These are phyloP conservation scores for Pythium periplocum DNA, from an alignment of 352 stramenopile genomes.

Conservation along the genomic window DNA sequence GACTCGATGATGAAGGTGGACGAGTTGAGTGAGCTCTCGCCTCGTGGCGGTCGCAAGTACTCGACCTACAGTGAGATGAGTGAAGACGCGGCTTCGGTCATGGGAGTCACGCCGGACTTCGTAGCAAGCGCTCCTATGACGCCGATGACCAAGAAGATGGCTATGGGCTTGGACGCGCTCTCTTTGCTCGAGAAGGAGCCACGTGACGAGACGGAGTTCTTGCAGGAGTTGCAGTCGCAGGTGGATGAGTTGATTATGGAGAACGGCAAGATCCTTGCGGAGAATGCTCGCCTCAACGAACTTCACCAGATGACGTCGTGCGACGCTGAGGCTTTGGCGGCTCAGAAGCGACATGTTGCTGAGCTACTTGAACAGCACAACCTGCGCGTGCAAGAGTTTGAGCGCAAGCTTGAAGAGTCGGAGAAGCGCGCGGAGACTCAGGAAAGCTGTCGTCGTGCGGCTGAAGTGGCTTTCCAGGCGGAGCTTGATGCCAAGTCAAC, in stretches of 20 bases:
- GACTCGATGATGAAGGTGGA: conserved; percentile 9
- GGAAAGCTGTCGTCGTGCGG: conserved; percentile 41
- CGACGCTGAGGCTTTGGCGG: conserved; percentile 20
- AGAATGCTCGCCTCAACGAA: conserved; percentile 42
- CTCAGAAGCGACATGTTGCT: conserved; percentile 18
- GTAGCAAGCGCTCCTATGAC: conserved; percentile 3
- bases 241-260: conserved; percentile 54
- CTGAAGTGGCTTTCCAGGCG: conserved; percentile 39
- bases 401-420: conserved; percentile 27
- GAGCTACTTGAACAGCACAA: conserved; percentile 17
- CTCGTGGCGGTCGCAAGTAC: conserved; percentile 10
- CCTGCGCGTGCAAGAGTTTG: conserved; percentile 26
- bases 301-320: conserved; percentile 26
- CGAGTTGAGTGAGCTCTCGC: conserved; percentile 1
- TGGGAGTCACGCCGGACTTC: not conserved
- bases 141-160: conserved; percentile 17
- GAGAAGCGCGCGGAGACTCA: conserved; percentile 36
- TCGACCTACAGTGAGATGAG: conserved; percentile 18
- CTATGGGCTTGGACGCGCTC: conserved; percentile 18
- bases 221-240: conserved; percentile 20
- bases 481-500: conserved; percentile 29
- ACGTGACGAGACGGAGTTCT: not conserved
- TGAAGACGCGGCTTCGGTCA: too few species aligned
- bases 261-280: conserved; percentile 53
- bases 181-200: conserved; percentile 18